Evolutionary conservation across 805 yeast species (phyloP).

Genomic region (Candida tammaniensis): DNA sequence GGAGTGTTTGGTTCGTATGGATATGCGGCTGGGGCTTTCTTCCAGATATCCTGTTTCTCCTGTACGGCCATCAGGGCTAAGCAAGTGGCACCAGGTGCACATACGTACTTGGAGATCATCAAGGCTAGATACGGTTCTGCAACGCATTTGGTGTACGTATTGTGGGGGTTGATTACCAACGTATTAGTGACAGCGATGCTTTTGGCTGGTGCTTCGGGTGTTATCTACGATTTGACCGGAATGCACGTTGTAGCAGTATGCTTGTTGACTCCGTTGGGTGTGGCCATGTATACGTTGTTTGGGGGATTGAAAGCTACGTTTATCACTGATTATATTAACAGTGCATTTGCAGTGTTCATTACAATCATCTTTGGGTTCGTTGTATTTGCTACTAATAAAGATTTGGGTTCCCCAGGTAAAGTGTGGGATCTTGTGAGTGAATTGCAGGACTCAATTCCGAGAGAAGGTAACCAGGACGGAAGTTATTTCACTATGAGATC

Average conservation of each 20-base stretch:
- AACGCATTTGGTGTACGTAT: conserved; percentile 68
- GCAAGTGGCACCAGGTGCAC: conserved; percentile 87
- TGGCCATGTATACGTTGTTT: conserved; percentile 44
- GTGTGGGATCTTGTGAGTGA: conserved; percentile 73
- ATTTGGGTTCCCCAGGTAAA: conserved; percentile 76
- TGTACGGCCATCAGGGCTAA: conserved; percentile 86
- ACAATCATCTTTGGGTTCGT: conserved; percentile 79
- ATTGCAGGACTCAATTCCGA: conserved; percentile 60
- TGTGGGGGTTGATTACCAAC: conserved; percentile 85
- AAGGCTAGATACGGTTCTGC: conserved; percentile 75
- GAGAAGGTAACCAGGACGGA: conserved; percentile 79
- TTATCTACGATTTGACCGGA: conserved; percentile 77
- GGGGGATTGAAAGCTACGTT: conserved; percentile 48
- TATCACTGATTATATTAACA: conserved; percentile 44
- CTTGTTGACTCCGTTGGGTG: conserved; percentile 79
- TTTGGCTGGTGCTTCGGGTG: conserved; percentile 86
- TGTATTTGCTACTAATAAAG: conserved; percentile 65
- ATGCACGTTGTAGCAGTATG: conserved; percentile 75
- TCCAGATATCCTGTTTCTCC: conserved; percentile 83
- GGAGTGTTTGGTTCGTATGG: conserved; percentile 82
- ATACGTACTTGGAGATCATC: conserved; percentile 84
- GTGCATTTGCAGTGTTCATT: conserved; percentile 65
- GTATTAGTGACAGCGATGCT: conserved; percentile 91
- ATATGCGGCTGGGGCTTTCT: conserved; percentile 90
- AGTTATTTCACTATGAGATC: conserved; percentile 88